A percentile compares a stretch with the other conserved stretches of the same genome.
Evolutionary conservation across 225 moss, liverwort and hornwort genomes (phyloP).

Genomic region (Marchantia polymorpha): DNA sequence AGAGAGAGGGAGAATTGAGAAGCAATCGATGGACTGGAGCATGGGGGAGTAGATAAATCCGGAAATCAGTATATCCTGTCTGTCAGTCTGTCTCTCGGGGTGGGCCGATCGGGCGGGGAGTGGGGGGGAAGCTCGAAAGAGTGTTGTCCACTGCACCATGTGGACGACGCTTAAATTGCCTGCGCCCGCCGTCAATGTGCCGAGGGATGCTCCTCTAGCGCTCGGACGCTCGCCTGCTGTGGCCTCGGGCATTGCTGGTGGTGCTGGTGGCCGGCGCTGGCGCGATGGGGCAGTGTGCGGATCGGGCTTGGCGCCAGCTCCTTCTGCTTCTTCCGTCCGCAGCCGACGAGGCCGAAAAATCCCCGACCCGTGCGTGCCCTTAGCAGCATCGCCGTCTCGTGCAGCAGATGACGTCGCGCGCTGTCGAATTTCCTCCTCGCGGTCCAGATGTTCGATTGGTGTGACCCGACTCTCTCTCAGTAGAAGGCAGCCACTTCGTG

Average conservation of each 20-base stretch:
- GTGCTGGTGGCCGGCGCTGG: neutral
- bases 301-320: slow-evolving; percentile 4
- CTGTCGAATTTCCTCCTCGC: slow-evolving; percentile 1
- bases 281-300: neutral
- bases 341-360: neutral
- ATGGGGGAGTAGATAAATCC: neutral
- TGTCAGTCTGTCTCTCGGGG: neutral
- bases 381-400: neutral
- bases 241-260: slow-evolving; percentile 6
- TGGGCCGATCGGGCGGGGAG: neutral
- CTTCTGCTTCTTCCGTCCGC: neutral
- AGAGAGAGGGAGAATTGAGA: neutral
- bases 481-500: neutral
- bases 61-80: neutral
- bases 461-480: neutral
- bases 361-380: neutral
- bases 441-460: slow-evolving; percentile 1
- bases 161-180: slow-evolving; percentile 20
- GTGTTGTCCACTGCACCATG: slow-evolving; percentile 26
- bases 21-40: slow-evolving; percentile 3
- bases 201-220: neutral
- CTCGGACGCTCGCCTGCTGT: neutral
- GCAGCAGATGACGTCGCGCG: neutral
- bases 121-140: neutral
- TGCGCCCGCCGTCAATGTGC: slow-evolving; percentile 11